Base-by-base conservation (phyloP, 805 yeast genomes). In the Jamesozyma piceae region DNA sequence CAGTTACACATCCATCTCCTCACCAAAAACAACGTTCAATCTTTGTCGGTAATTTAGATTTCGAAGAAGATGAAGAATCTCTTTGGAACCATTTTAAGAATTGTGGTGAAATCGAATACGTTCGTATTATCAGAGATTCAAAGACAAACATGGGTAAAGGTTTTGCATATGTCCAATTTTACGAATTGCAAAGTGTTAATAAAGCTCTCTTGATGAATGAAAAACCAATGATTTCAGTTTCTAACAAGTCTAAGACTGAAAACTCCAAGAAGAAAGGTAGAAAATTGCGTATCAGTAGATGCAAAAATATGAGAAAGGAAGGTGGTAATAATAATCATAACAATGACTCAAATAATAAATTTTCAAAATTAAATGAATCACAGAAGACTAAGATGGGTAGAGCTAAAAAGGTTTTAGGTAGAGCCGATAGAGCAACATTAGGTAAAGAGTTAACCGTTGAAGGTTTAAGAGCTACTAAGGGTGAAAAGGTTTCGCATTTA, bases 61-160 rank as follows among this genome's bases (percentile, higher is more conserved):
- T 92, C 58, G 95, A 87, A 61, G 95, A 86, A 60, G 75, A 75
- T 45, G 99, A 92, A 63, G 98, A 92, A 61, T 72, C 78, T 28
- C 68, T 92, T 29, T 92, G 95, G 95, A 73, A 69, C 42, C 86
- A 81, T 60, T 92, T 92, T 66, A 71, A 69, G 47, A 62, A 54
- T 2, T 70, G 79, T 49, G 86, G 85, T 22, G 80, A 75, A 22
- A 82, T 92, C 42, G 95, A 88, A 60, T 81, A 83, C 48, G 96
- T 92, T 27, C 77, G 99, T 62, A 74, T 92, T 37, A 75, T 92
- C 28, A 78, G 99, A 59, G 99, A 92, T 60, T 67, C 95, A 15
- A 86, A 86, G 66, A 90, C 97, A 19, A 90, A 92, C 55, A 71
- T 90, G 45, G 99, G 98, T 49, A 92, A 92, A 66, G 99, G 99